These are phyloP conservation scores for Helicostylum pulchrum DNA, from an alignment of 192 early-diverging fungal species.

Conservation along the genomic window DNA sequence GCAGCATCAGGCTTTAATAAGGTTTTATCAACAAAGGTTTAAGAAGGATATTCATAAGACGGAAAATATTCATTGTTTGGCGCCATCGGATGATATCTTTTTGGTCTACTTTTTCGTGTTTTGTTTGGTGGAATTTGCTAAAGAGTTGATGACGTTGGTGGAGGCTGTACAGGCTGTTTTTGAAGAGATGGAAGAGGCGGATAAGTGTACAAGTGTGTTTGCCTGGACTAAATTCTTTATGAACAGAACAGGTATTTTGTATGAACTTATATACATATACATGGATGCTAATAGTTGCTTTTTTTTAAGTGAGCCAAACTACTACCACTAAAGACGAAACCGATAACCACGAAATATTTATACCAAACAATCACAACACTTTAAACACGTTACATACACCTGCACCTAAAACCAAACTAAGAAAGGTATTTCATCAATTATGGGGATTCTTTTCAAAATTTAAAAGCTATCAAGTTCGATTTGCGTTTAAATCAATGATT, in stretches of 20 bases:
- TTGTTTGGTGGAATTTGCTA: constrained; percentile 67
- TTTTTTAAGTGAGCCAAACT: too few relatives aligned
- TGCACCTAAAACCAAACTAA: constrained; percentile 43
- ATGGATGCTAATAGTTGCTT: too few relatives aligned
- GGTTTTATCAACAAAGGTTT: constrained; percentile 37
- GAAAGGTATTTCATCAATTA: constrained; percentile 42
- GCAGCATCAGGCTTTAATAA: constrained; percentile 41
- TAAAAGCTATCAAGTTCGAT: constrained; percentile 61
- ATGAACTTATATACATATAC: too few relatives aligned
- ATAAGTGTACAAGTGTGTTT: too few relatives aligned
- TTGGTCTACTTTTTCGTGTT: constrained; percentile 75
- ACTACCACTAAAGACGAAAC: too few relatives aligned
- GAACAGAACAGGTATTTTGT: too few relatives aligned
- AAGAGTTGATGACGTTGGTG: constrained; percentile 55
- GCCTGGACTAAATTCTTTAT: too few relatives aligned
- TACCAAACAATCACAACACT: constrained; percentile 24
- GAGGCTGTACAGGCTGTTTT: constrained; percentile 9
- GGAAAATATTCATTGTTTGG: not conserved
- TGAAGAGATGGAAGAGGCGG: not conserved
- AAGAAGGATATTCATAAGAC: not conserved
- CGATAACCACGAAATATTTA: too few relatives aligned
- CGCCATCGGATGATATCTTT: constrained; percentile 58
- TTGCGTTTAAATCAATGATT: constrained; percentile 68
- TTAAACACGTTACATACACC: constrained; percentile 56
- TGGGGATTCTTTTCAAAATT: constrained; percentile 62